Evolutionary conservation across 306 rosid species (phyloP).

Genomic region (Lathyrus sativus): DNA sequence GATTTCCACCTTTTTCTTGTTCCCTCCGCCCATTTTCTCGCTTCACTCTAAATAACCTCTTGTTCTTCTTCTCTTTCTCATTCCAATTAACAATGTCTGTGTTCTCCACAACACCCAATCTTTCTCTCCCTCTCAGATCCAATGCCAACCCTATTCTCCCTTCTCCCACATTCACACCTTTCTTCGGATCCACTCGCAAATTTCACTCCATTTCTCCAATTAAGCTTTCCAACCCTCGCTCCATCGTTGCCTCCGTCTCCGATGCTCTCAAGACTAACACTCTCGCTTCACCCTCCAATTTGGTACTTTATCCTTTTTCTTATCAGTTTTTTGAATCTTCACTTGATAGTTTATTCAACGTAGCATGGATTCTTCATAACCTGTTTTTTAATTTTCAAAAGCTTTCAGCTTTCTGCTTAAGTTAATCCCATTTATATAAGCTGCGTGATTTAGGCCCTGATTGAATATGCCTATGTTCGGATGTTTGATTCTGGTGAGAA

Average conservation of each 20-base stretch:
- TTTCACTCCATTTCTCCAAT: slow-evolving; percentile 49
- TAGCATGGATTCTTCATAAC: too few relatives aligned
- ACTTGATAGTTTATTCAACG: too few relatives aligned
- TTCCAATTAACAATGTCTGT: slow-evolving; percentile 50
- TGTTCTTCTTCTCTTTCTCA: too few relatives aligned
- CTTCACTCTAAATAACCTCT: too few relatives aligned
- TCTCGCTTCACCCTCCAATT: slow-evolving; percentile 54
- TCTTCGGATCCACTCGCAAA: slow-evolving; percentile 53
- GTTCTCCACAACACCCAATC: slow-evolving; percentile 47
- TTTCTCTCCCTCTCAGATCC: slow-evolving; percentile 70
- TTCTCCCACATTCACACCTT: slow-evolving; percentile 35
- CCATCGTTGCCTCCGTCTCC: slow-evolving; percentile 59
- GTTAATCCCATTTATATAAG: not conserved
- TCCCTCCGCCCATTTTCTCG: too few relatives aligned
- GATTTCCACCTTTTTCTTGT: too few relatives aligned
- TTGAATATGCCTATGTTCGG: too few relatives aligned
- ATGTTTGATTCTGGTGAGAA: too few relatives aligned
- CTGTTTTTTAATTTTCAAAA: too few relatives aligned
- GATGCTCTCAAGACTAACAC: slow-evolving; percentile 59
- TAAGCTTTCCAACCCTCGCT: slow-evolving; percentile 36
- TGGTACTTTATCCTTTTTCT: slow-evolving; percentile 46
- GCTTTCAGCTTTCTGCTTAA: not conserved
- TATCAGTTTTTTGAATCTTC: not conserved
- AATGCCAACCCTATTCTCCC: slow-evolving; percentile 44
- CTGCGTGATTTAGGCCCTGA: not conserved